A percentile compares a stretch with the other conserved stretches of the same genome.
These are phyloP conservation scores for Pythium brassicae DNA, from an alignment of 352 stramenopile species.

Conservation along the genomic window DNA sequence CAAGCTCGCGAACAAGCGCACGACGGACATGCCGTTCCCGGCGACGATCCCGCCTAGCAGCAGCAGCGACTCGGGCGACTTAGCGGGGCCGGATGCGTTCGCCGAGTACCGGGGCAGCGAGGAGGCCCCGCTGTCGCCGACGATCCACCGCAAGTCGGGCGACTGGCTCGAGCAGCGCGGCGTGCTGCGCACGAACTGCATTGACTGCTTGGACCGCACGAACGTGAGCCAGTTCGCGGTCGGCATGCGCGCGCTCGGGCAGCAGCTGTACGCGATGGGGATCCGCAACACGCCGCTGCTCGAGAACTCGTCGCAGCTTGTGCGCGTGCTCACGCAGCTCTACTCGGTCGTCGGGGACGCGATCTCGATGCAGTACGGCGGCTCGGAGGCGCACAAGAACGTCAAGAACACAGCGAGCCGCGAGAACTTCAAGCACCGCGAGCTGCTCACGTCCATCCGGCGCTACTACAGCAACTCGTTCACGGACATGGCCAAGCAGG, in stretches of 20 bases:
- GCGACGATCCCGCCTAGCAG: constrained; percentile 11
- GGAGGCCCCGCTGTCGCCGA: constrained; percentile 40
- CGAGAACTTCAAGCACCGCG: constrained; percentile 92
- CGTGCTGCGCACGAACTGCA: constrained; percentile 99
- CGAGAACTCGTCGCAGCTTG: constrained; percentile 89
- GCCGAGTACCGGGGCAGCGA: not conserved
- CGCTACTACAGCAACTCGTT: constrained; percentile 99
- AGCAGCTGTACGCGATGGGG: constrained; percentile 97
- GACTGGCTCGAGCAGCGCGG: constrained; percentile 95
- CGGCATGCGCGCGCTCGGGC: constrained; percentile 88
- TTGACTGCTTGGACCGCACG: constrained; percentile 91
- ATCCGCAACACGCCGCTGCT: constrained; percentile 87
- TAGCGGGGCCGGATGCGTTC: not conserved
- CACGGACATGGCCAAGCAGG: constrained; percentile 97
- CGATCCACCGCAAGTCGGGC: constrained; percentile 75
- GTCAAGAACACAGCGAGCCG: constrained; percentile 87
- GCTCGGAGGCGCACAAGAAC: constrained; percentile 99
- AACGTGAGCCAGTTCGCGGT: constrained; percentile 88
- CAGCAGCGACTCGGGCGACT: not conserved
- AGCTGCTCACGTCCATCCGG: constrained; percentile 97
- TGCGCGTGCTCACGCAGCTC: constrained; percentile 96
- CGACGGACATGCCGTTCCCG: constrained; percentile 35
- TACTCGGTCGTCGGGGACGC: constrained; percentile 98
- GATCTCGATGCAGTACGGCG: constrained; percentile 99
- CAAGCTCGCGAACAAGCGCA: constrained; percentile 58